These are phyloP conservation scores for Astrocystis sublimbata DNA, from an alignment of 495 filamentous ascomycete genomes.

Conservation along the genomic window DNA sequence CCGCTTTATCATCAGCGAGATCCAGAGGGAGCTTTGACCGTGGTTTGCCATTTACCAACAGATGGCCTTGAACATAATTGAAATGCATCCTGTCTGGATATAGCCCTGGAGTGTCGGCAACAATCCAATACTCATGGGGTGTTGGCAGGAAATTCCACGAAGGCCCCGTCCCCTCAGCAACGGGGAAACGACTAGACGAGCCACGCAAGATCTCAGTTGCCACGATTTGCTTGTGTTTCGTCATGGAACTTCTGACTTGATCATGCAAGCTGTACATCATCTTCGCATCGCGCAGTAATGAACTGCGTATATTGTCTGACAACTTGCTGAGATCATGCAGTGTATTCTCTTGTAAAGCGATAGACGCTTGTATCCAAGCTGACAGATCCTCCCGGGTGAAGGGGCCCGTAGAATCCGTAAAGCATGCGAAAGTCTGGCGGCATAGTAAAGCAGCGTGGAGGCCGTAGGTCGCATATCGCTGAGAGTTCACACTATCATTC, in stretches of 20 bases:
- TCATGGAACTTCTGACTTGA: constrained; percentile 35
- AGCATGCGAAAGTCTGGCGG: constrained; percentile 46
- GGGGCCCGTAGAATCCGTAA: constrained; percentile 6
- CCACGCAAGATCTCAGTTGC: constrained; percentile 28
- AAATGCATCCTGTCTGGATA: constrained; percentile 38
- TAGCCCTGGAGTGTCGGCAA: constrained; percentile 16
- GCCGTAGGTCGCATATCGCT: constrained; percentile 40
- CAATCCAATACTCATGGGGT: constrained; percentile 39
- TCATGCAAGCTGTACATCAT: constrained; percentile 39
- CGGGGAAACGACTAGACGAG: neutral
- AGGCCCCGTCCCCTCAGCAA: neutral
- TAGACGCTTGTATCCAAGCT: constrained; percentile 36
- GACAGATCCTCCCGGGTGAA: constrained; percentile 26
- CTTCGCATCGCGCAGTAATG: constrained; percentile 52
- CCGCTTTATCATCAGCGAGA: constrained; percentile 32
- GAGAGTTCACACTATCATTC: constrained; percentile 39
- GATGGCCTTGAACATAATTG: constrained; percentile 48
- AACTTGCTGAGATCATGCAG: constrained; percentile 32
- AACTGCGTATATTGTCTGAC: constrained; percentile 29
- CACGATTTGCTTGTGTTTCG: constrained; percentile 26
- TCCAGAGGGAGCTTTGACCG: constrained; percentile 45
- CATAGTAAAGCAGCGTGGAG: constrained; percentile 55
- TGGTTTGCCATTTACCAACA: constrained; percentile 52
- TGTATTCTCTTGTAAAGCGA: constrained; percentile 46
- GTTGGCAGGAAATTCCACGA: constrained; percentile 26